These are phyloP conservation scores for Colletotrichum sp. DNA, from an alignment of 2,329 filamentous ascomycete species.

Conservation along the genomic window DNA sequence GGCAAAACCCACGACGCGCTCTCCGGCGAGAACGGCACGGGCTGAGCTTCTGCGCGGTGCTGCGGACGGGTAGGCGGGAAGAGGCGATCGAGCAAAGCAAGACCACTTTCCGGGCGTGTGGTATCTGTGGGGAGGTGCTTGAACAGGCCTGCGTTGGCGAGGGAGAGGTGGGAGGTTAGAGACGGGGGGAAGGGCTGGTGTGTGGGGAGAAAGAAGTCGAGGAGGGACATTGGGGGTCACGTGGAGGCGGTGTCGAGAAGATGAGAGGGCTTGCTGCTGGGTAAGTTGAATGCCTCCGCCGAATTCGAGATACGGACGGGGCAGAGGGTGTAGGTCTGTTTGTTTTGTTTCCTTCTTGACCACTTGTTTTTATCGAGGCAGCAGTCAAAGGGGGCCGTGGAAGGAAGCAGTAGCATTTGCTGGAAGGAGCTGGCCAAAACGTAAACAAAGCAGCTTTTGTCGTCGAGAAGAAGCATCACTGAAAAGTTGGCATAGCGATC, in stretches of 20 bases:
- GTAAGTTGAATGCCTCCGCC: too few species aligned
- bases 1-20: not conserved
- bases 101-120: not conserved
- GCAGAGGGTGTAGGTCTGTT: too few species aligned
- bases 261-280: too few species aligned
- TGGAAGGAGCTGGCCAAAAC: not conserved
- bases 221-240: not conserved
- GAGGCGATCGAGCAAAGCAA: not conserved
- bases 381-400: not conserved
- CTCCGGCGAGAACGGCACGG: not conserved
- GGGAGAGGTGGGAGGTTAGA: not conserved
- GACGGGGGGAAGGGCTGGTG: rapidly evolving
- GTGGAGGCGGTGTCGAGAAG: not conserved
- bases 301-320: too few species aligned
- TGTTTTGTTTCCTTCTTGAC: too few species aligned
- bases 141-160: not conserved
- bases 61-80: not conserved
- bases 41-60: too few species aligned
- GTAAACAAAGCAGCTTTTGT: not conserved
- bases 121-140: not conserved
- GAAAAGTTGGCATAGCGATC: not conserved
- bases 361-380: too few species aligned
- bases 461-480: not conserved
- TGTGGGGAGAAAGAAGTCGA: not conserved
- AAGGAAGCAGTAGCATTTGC: not conserved